phyloP scores from a whole-genome alignment of 106 monocot species.

The Apostasia shenzhenica region DNA sequence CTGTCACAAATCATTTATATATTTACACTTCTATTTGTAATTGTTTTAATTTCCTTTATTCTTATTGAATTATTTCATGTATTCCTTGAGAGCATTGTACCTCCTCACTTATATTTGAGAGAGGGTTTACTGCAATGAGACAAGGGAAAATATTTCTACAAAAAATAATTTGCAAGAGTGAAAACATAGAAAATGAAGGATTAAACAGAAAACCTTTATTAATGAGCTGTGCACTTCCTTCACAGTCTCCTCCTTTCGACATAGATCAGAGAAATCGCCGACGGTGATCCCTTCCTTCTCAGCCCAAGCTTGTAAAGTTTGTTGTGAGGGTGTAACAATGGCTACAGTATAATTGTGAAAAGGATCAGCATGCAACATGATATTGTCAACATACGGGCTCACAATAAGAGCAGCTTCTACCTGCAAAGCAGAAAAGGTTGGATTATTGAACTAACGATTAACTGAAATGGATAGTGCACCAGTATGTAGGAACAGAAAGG shows the following conservation, averaged over 20 bases:
- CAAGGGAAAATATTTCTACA: too few species aligned
- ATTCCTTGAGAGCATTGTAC: too few species aligned
- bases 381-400: conserved; percentile 90
- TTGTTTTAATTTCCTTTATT: too few species aligned
- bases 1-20: too few species aligned
- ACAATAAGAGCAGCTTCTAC: conserved; percentile 79
- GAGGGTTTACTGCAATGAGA: too few species aligned
- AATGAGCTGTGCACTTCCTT: conserved; percentile 85
- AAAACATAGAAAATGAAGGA: background rate
- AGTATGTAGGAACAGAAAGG: background rate
- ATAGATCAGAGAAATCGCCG: conserved; percentile 57
- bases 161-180: too few species aligned
- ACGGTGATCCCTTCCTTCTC: conserved; percentile 44
- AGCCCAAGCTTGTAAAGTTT: conserved; percentile 82
- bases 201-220: conserved; percentile 48
- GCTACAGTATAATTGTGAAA: conserved; percentile 86
- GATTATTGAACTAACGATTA: conserved; percentile 2
- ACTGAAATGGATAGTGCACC: background rate
- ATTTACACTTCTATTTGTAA: too few species aligned
- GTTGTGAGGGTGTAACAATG: conserved; percentile 48
- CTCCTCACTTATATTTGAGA: too few species aligned
- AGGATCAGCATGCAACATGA: conserved; percentile 91
- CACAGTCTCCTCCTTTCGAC: conserved; percentile 50
- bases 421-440: conserved; percentile 25
- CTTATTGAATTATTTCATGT: too few species aligned